Evolutionary conservation across 2,329 filamentous ascomycete species (phyloP).

Genomic region (Trichoderma harzianum): DNA sequence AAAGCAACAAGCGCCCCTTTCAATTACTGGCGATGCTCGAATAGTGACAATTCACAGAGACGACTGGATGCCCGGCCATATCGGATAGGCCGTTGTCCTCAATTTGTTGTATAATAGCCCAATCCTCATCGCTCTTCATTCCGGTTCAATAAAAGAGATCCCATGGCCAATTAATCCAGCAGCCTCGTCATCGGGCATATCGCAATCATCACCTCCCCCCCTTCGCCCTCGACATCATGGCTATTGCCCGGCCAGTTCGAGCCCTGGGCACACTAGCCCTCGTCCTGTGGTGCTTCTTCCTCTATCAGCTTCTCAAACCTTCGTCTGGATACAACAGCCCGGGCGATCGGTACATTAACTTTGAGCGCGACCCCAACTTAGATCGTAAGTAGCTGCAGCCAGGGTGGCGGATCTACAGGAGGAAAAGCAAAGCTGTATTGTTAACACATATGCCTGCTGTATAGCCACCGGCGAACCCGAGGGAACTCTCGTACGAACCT

Average conservation of each 20-base stretch:
- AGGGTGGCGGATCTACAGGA: not conserved
- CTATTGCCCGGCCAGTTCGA: constrained; percentile 79
- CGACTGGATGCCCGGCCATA: constrained; percentile 1
- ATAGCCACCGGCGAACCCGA: constrained; percentile 80
- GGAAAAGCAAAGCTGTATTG: not conserved
- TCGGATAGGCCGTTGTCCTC: not conserved
- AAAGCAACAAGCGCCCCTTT: constrained; percentile 2
- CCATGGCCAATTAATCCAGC: constrained; percentile 10
- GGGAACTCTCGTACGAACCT: constrained; percentile 69
- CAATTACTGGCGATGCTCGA: not conserved
- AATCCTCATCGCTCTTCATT: not conserved
- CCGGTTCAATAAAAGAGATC: not conserved
- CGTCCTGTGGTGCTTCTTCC: constrained; percentile 72
- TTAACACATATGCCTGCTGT: constrained; percentile 17
- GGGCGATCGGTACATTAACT: constrained; percentile 48
- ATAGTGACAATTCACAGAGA: not conserved
- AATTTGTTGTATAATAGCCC: not conserved
- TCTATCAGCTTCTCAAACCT: constrained; percentile 69
- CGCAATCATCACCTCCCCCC: not conserved
- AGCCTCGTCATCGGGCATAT: not conserved
- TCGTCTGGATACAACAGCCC: constrained; percentile 44
- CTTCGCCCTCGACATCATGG: constrained; percentile 55
- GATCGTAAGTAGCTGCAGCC: constrained; percentile 62
- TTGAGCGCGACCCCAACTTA: constrained; percentile 77
- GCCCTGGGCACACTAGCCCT: constrained; percentile 69